These are phyloP conservation scores for Saraca asoca DNA, from an alignment of 331 rosid genomes.

Conservation along the genomic window DNA sequence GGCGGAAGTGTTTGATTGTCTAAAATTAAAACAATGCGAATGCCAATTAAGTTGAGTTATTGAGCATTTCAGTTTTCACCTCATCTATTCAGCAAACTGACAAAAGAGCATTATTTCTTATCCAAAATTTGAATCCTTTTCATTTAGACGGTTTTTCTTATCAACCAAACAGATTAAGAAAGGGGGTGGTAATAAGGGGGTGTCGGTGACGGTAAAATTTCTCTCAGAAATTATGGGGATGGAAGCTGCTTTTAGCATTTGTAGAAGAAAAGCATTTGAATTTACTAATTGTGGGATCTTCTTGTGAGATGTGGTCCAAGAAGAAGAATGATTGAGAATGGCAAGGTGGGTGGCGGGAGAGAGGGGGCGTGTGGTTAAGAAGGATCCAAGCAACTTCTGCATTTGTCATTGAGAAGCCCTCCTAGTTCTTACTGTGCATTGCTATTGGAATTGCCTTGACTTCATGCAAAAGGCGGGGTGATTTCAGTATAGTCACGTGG, in stretches of 20 bases:
- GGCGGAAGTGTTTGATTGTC: constrained; percentile 23
- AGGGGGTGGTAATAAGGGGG: neutral
- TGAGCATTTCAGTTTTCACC: neutral
- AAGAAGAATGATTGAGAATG: neutral
- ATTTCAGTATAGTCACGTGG: constrained; percentile 22
- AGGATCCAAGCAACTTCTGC: constrained; percentile 1
- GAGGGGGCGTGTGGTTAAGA: neutral
- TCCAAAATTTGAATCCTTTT: neutral
- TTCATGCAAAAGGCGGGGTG: neutral
- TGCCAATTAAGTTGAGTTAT: no score
- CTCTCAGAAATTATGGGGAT: neutral
- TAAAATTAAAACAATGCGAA: neutral
- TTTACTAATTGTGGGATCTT: neutral
- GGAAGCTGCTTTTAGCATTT: neutral
- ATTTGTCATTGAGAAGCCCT: neutral
- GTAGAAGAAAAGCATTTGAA: no score
- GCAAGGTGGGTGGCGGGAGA: no score
- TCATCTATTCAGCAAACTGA: neutral
- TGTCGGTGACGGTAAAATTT: constrained; percentile 14
- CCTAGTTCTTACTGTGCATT: no score
- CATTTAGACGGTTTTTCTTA: neutral
- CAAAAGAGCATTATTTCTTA: neutral
- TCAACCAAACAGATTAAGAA: neutral
- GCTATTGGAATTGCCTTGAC: neutral
- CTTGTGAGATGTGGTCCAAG: neutral